Base-by-base conservation (phyloP, 2,329 filamentous ascomycete genomes). In the Fusarium agapanthi region DNA sequence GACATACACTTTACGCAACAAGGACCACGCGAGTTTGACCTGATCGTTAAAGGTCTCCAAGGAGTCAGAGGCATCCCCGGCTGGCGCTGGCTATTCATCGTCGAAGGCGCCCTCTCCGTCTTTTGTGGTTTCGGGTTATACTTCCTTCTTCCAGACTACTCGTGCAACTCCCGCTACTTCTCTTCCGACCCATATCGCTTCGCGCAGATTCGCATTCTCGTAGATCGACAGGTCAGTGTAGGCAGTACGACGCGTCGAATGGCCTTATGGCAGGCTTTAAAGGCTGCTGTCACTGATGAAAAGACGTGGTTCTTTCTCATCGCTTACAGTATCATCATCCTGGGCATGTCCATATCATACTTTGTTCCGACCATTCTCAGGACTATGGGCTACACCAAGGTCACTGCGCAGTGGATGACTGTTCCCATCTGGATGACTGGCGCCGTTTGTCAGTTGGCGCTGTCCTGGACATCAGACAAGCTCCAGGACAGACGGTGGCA, bases 291-390 rank as follows among this genome's bases (percentile, higher is more conserved):
- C 0, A 16, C 38, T 0, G 69, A 73, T 26, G 65, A 61, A 1
- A 71, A 65, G 4, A 86, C 86, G 0, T 87, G 84, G 68, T 75
- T 84, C 7, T 84, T 88, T 65, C 81, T 86, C 18, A 61, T 86
- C 2, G 83, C 86, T 6, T 88, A 86, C 74, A 86, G 88, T 81
- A 83, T 86, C 11, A 72, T 79, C 50, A 70, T 80, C 22, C 85
- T 87, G 6, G 84, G 85, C 3, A 84, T 84, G 53, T 80, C 85
- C 1, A 83, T 88, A 24, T 86, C 84, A 12, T 88, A 88, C 79
- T 88, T 88, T 73, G 87, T 87, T 69, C 86, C 86, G 0, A 87
- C 85, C 0, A 82, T 88, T 24, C 84, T 87, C 32, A 78, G 82
- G 26, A 83, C 83, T 0, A 81, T 88, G 5, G 86, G 86, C 24